Evolutionary conservation across 495 filamentous ascomycete species (phyloP).

Genomic region (Aspergillus mulundensis): DNA sequence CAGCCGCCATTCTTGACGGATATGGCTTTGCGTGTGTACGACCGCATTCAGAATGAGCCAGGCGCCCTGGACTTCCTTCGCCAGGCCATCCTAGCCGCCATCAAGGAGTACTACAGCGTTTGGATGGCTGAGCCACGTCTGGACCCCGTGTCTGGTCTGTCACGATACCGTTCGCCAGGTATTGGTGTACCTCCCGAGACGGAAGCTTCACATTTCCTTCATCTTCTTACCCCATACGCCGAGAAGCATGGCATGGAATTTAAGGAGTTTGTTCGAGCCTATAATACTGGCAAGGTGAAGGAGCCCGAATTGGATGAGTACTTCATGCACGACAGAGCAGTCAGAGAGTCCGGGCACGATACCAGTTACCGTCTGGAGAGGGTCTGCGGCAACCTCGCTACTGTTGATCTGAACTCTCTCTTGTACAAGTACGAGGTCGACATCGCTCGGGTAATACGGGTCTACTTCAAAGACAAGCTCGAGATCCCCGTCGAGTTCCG

Average conservation of each 20-base stretch:
- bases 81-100: conserved; percentile 77
- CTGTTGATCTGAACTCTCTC: conserved; percentile 88
- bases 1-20: conserved; percentile 97
- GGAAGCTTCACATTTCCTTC: conserved; percentile 80
- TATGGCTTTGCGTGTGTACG: conserved; percentile 88
- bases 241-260: conserved; percentile 79
- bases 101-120: conserved; percentile 92
- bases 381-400: conserved; percentile 82
- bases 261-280: conserved; percentile 75
- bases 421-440: conserved; percentile 96
- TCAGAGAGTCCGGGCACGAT: conserved; percentile 96
- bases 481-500: conserved; percentile 76
- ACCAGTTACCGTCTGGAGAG: conserved; percentile 89
- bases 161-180: conserved; percentile 84
- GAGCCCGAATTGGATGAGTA: conserved; percentile 92
- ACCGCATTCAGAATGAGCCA: conserved; percentile 77
- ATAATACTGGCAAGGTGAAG: conserved; percentile 70
- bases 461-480: conserved; percentile 73
- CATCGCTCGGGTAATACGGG: conserved; percentile 78
- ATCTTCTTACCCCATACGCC: conserved; percentile 81
- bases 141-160: conserved; percentile 78
- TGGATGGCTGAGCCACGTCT: conserved; percentile 80
- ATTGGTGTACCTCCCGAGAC: conserved; percentile 91
- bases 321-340: conserved; percentile 90
- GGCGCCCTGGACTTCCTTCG: conserved; percentile 73